These are phyloP conservation scores for Colletotrichum sp. DNA, from an alignment of 2,329 filamentous ascomycete species.

Conservation along the genomic window DNA sequence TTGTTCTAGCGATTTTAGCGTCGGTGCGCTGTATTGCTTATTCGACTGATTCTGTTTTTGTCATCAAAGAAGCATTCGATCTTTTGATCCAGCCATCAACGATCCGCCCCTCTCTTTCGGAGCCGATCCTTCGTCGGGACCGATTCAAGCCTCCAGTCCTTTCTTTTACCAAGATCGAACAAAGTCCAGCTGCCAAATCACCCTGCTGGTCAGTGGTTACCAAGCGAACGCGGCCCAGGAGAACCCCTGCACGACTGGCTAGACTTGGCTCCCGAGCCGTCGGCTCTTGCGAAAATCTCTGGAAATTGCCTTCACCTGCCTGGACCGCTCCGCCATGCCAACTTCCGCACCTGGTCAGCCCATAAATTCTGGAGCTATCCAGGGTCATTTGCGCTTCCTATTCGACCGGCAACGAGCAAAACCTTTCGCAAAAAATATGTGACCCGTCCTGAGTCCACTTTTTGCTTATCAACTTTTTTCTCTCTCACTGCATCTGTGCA, in stretches of 20 bases:
- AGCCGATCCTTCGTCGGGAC: not conserved
- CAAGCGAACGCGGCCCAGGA: not conserved
- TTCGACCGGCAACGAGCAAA: not conserved
- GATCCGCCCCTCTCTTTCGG: not conserved
- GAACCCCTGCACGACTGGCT: not conserved
- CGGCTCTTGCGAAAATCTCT: slow-evolving; percentile 15
- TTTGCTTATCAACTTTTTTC: not conserved
- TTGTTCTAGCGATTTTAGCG: not conserved
- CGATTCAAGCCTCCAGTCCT: not conserved
- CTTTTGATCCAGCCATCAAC: not conserved
- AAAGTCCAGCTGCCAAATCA: not conserved
- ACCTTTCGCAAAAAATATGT: not conserved
- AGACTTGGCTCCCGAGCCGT: slow-evolving; percentile 10
- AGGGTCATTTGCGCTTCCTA: not conserved
- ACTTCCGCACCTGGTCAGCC: slow-evolving; percentile 10
- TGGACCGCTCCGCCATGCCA: not conserved
- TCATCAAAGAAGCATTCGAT: not conserved
- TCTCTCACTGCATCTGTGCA: not conserved
- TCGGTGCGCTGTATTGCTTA: not conserved
- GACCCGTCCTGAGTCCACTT: not conserved
- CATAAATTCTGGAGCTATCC: not conserved
- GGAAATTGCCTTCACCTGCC: not conserved
- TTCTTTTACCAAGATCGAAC: not conserved
- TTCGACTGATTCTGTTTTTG: not conserved
- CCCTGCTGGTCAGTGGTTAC: not conserved